Conservation (phyloP, 345 rosid genomes). For the Kernera saxatilis region DNA sequence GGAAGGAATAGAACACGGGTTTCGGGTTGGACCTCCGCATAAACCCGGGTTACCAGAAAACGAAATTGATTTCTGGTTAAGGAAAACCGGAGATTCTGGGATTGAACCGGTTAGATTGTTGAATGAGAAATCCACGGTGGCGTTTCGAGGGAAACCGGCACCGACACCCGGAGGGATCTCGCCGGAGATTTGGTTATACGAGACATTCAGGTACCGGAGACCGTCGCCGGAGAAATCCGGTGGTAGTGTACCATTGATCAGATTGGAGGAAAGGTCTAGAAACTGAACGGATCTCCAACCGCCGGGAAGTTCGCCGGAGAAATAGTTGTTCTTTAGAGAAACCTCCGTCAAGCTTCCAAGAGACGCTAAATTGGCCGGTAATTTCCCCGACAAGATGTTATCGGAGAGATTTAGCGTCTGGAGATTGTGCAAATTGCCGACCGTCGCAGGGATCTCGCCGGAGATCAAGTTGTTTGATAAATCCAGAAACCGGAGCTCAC, state of each 20-base stretch:
- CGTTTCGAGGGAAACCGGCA: constrained; percentile 38
- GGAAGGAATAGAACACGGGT: constrained; percentile 49
- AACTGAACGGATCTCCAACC: constrained; percentile 45
- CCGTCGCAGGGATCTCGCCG: constrained; percentile 49
- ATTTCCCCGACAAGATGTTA: constrained; percentile 17
- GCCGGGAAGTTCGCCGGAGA: constrained; percentile 51
- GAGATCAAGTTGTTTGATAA: constrained; percentile 70
- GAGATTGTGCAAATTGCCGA: constrained; percentile 22
- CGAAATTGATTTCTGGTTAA: constrained; percentile 43
- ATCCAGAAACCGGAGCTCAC: constrained; percentile 57
- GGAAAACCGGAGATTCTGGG: constrained; percentile 43
- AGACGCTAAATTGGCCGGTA: constrained; percentile 28
- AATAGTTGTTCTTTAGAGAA: constrained; percentile 58
- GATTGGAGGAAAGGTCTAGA: constrained; percentile 77
- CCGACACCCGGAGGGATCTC: constrained; percentile 47
- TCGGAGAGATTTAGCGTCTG: constrained; percentile 30
- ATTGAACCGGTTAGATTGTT: constrained; percentile 75
- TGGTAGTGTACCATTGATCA: constrained; percentile 68
- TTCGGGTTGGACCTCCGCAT: constrained; percentile 49
- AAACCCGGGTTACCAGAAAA: constrained; percentile 64
- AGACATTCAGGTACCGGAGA: constrained; percentile 57
- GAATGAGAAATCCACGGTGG: constrained; percentile 70
- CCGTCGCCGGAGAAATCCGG: constrained; percentile 51
- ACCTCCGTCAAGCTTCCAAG: constrained; percentile 49
- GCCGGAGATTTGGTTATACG: constrained; percentile 66